These are phyloP conservation scores for Hymenoscyphus occultus DNA, from an alignment of 2,329 filamentous ascomycete genomes.

Conservation along the genomic window DNA sequence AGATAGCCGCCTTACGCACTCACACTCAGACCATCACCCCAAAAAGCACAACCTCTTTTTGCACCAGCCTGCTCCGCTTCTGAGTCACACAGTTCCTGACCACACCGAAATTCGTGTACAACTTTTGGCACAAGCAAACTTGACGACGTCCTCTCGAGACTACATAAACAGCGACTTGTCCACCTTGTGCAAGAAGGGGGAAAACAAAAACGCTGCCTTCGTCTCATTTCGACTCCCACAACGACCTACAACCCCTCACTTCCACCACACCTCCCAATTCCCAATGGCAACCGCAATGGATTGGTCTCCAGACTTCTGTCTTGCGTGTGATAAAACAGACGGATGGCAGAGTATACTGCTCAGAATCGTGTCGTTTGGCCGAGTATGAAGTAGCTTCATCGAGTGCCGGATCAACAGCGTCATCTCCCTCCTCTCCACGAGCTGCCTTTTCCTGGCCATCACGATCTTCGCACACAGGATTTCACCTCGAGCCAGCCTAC, in stretches of 20 bases:
- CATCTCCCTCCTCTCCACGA: slow-evolving; percentile 50
- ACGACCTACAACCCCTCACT: slow-evolving; percentile 7
- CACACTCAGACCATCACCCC: slow-evolving; percentile 7
- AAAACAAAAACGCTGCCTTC: slow-evolving; percentile 16
- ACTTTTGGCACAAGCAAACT: slow-evolving; percentile 18
- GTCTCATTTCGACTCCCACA: slow-evolving; percentile 10
- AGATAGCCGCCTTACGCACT: slow-evolving; percentile 21
- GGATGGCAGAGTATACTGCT: slow-evolving; percentile 81
- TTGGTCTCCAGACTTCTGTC: slow-evolving; percentile 91
- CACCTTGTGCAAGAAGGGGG: slow-evolving; percentile 6
- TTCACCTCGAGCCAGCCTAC: slow-evolving; percentile 72
- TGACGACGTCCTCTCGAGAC: slow-evolving; percentile 13
- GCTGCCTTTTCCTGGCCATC: slow-evolving; percentile 50
- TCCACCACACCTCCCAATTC: slow-evolving; percentile 16
- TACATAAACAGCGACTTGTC: slow-evolving; percentile 15
- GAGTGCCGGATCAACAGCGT: slow-evolving; percentile 54
- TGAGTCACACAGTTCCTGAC: slow-evolving; percentile 34
- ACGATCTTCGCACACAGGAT: slow-evolving; percentile 46
- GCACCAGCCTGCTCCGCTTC: slow-evolving; percentile 28
- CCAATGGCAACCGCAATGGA: slow-evolving; percentile 38
- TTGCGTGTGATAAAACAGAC: slow-evolving; percentile 91
- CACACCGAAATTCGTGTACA: slow-evolving; percentile 28
- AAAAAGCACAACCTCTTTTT: slow-evolving; percentile 17
- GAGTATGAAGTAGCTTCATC: slow-evolving; percentile 74
- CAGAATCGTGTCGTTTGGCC: slow-evolving; percentile 82